These are phyloP conservation scores for Trametes polyzona DNA, from an alignment of 1,284 basidiomycete species.

Conservation along the genomic window DNA sequence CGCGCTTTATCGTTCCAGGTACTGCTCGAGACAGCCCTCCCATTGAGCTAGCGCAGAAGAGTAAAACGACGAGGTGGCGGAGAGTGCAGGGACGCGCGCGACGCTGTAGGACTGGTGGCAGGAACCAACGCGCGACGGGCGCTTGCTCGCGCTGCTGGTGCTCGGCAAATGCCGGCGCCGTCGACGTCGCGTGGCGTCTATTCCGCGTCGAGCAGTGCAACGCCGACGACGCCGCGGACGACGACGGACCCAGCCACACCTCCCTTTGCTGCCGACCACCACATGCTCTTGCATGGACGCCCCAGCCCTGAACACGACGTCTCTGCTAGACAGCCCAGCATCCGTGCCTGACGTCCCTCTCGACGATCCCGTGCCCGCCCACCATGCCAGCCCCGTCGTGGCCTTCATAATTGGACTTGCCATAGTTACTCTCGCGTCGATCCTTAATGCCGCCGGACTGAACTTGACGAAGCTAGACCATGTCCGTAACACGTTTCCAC, in stretches of 20 bases:
- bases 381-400: slow-evolving; percentile 61
- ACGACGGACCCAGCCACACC: not conserved
- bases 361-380: slow-evolving; percentile 37
- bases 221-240: slow-evolving; percentile 6
- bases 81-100: too few relatives aligned
- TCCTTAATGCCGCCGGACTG: slow-evolving; percentile 84
- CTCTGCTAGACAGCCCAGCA: slow-evolving; percentile 10
- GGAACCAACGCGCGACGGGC: not conserved
- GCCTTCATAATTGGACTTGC: slow-evolving; percentile 81
- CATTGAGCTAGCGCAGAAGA: too few relatives aligned
- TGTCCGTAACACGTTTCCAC: slow-evolving; percentile 43
- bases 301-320: slow-evolving; percentile 13
- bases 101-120: too few relatives aligned
- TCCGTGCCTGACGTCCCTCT: slow-evolving; percentile 7
- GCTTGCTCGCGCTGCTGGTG: not conserved
- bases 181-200: slow-evolving; percentile 9
- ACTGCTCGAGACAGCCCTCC: too few relatives aligned
- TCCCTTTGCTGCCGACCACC: slow-evolving; percentile 1
- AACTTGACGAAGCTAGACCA: slow-evolving; percentile 87
- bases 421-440: slow-evolving; percentile 77
- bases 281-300: slow-evolving; percentile 25
- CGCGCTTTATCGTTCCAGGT: slow-evolving; percentile 2
- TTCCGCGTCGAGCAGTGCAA: slow-evolving; percentile 4
- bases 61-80: too few relatives aligned
- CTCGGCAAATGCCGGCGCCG: slow-evolving; percentile 7